phyloP scores from a whole-genome alignment of 2,329 filamentous ascomycete species.

The Neofusicoccum kwambonambiense region DNA sequence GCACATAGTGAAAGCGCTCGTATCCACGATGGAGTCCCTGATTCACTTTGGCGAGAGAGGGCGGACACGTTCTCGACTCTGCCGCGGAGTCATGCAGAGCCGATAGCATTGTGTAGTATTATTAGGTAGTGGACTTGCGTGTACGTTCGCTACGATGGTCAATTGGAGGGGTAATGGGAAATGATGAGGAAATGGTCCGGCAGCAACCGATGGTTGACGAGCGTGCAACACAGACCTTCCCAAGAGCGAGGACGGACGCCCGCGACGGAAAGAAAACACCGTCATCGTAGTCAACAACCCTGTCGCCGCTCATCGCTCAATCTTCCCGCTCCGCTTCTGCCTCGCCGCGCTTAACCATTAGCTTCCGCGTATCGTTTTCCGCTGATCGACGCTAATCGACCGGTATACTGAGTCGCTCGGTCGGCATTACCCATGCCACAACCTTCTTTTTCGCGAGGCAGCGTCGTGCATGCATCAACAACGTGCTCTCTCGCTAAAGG shows the following conservation, averaged over 20 bases:
- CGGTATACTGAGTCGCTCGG: background rate
- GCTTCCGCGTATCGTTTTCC: slow-evolving; percentile 16
- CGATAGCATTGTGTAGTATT: background rate
- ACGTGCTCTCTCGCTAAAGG: background rate
- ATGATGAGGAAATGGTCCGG: background rate
- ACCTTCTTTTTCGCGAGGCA: background rate
- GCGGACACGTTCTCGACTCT: background rate
- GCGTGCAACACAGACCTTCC: background rate
- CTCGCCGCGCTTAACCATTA: background rate
- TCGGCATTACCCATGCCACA: slow-evolving; percentile 3
- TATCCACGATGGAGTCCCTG: background rate
- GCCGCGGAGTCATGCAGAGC: background rate
- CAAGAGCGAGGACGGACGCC: background rate
- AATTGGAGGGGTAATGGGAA: background rate
- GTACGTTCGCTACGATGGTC: background rate
- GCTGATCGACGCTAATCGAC: slow-evolving; percentile 1
- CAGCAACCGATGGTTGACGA: background rate
- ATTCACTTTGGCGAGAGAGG: background rate
- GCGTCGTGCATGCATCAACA: background rate
- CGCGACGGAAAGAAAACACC: background rate
- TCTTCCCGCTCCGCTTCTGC: background rate
- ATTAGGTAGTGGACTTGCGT: too few relatives aligned
- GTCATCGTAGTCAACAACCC: background rate
- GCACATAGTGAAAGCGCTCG: background rate
- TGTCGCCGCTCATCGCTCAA: slow-evolving; percentile 4